Base-by-base conservation (phyloP, 1,284 basidiomycete species). In the Cutaneotrichosporon arboriforme region DNA sequence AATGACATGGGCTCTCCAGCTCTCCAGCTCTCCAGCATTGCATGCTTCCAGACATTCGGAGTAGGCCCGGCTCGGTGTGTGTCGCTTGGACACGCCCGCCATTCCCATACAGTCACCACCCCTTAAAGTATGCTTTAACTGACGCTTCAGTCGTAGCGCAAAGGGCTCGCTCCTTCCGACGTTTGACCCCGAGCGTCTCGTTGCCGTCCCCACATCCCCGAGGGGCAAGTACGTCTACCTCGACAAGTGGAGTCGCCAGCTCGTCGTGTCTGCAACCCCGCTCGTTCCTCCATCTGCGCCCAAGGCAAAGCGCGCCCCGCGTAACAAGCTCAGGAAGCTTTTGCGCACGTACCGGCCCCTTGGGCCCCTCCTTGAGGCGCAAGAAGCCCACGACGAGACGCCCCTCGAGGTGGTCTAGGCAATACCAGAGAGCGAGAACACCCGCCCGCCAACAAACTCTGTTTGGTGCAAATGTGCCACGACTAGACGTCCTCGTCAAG, bases 151-250 rank as follows among this genome's bases (percentile, higher is more conserved):
- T 36, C 2, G 35, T 10, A 18, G 13, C 33, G 10, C 26, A 20
- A 31, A 12, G 17, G 13, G 15, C 23, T 23, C 42, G 15, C 12
- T 12, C 33, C 17, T 34, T 9, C 26, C 40, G 12, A 31, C 42
- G 12, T 10, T 18, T 17, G 17, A 46, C 18, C 33, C 44, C 10
- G 31, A 23, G 33, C 45, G 18, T 15, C 35, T 56, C 12, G 50
- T 56, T 21, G 23, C 40, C 10, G 39, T 56, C 13, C 54, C 40
- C 5, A 46, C 31, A 4, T 35, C 41, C 7, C 37, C 42, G 4
- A 41, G 41, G 2, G 50, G 54, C 14, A 38, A 40, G 4, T 57
- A 40, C n/a, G 52, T 49, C 35, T 57, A 57, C 48, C 48, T 57
- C 39, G 47, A 57, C 51, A 41, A 37, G 3, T 8, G 23, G 15